Evolutionary conservation across 1,284 basidiomycete genomes (phyloP).

Genomic region (Tetrapyrgos nigripes): DNA sequence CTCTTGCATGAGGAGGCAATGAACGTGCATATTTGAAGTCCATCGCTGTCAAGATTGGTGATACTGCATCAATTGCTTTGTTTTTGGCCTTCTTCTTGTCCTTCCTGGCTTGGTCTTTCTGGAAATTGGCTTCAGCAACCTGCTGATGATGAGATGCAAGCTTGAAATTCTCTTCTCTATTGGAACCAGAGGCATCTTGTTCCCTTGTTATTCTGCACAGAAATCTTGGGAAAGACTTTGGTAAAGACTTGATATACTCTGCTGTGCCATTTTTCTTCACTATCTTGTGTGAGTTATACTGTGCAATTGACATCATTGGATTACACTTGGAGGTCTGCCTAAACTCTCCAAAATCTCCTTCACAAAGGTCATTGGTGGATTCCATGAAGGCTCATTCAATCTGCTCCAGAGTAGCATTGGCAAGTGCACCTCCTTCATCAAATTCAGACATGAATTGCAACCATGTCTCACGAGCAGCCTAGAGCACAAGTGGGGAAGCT

Average conservation of each 20-base stretch:
- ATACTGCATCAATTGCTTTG: background rate
- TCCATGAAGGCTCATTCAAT: constrained; percentile 6
- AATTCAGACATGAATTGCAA: constrained; percentile 8
- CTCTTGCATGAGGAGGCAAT: background rate
- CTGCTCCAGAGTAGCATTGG: constrained; percentile 1
- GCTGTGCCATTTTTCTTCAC: background rate
- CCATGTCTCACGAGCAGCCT: background rate
- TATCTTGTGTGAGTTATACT: constrained; percentile 5
- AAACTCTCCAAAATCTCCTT: background rate
- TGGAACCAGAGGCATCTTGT: constrained; percentile 3
- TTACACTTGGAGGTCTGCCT: background rate
- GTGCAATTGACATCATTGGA: background rate
- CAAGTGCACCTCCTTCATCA: background rate
- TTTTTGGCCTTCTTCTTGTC: background rate
- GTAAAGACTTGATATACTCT: background rate
- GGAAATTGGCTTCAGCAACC: constrained; percentile 1
- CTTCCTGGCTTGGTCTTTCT: background rate
- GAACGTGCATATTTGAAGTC: constrained; percentile 17
- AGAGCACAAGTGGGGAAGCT: constrained; percentile 2
- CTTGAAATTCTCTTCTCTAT: background rate
- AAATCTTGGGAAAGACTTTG: background rate
- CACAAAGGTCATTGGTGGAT: constrained; percentile 1
- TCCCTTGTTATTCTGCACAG: constrained; percentile 4
- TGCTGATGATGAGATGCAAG: constrained; percentile 3
- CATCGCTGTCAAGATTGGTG: background rate